Evolutionary conservation across 352 stramenopile genomes (phyloP).

Genomic region (Globisporangium orthogonon): DNA sequence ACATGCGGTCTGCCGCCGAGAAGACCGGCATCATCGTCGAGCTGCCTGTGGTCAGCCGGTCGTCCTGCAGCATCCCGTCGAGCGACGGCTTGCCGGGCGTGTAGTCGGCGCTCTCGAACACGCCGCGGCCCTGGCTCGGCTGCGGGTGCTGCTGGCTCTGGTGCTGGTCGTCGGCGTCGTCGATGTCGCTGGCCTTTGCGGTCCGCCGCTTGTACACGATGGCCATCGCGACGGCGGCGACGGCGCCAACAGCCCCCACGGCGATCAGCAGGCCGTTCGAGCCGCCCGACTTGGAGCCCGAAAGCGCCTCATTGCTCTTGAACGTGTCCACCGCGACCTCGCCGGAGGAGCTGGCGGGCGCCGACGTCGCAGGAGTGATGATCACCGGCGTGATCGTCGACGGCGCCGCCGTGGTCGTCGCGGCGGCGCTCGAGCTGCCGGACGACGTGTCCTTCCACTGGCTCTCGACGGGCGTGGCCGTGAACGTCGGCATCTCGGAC

Average conservation of each 20-base stretch:
- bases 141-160: constrained; percentile 3
- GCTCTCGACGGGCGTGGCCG: constrained; percentile 9
- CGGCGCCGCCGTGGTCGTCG: not conserved
- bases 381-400: not conserved
- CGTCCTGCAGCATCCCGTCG: constrained; percentile 14
- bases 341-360: not conserved
- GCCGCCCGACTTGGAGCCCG: not conserved
- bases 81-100: constrained; percentile 7
- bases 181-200: not conserved
- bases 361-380: not conserved
- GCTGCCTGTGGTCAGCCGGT: constrained; percentile 7
- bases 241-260: not conserved
- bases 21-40: constrained; percentile 11
- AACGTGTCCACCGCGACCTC: constrained; percentile 15
- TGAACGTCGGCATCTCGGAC: constrained; percentile 2
- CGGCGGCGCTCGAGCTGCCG: not conserved
- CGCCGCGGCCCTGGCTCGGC: constrained; percentile 2
- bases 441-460: not conserved
- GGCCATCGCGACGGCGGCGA: constrained; percentile 5
- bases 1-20: constrained; percentile 6
- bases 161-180: constrained; percentile 1
- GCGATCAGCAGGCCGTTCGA: constrained; percentile 2
- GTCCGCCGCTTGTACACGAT: constrained; percentile 11
- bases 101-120: constrained; percentile 13
- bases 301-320: constrained; percentile 3